Conservation (phyloP, 2,329 filamentous ascomycete genomes). For the Ceratocystiopsis sp. region DNA sequence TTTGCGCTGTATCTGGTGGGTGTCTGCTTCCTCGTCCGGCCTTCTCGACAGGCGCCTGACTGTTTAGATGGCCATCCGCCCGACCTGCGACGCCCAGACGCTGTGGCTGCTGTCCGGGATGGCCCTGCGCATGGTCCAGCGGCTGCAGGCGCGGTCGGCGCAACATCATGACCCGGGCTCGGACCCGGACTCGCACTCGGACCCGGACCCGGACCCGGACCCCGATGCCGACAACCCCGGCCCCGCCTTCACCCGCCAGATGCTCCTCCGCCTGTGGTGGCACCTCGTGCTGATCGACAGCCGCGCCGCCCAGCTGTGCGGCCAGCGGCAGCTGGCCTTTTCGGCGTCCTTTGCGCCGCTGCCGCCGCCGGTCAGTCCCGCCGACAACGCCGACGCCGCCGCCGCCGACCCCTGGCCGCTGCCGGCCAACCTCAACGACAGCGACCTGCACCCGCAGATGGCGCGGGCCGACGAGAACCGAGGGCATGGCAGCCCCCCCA, state of each 20-base stretch:
- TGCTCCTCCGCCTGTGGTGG: conserved; percentile 43
- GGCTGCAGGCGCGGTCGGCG: too few relatives aligned
- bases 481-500: too few relatives aligned
- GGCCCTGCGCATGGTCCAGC: conserved; percentile 31
- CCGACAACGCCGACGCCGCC: too few relatives aligned
- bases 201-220: too few relatives aligned
- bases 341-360: too few relatives aligned
- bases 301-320: conserved; percentile 12
- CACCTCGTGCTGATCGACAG: conserved; percentile 37
- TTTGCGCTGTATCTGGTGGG: too few relatives aligned
- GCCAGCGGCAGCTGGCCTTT: too few relatives aligned
- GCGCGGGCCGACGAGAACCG: conserved; percentile 19
- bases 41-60: conserved; percentile 9
- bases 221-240: too few relatives aligned
- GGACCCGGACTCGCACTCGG: too few relatives aligned
- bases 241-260: conserved; percentile 42
- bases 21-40: background rate
- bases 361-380: too few relatives aligned
- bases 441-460: conserved; percentile 26
- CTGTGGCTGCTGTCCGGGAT: conserved; percentile 44
- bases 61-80: conserved; percentile 14
- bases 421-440: conserved; percentile 31
- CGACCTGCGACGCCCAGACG: conserved; percentile 26
- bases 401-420: conserved; percentile 1
- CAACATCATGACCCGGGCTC: too few relatives aligned